Evolutionary conservation across 2,329 filamentous ascomycete species (phyloP), one percentile per base, ranked within the genome.

Genomic region (Fusarium pininemorale): DNA sequence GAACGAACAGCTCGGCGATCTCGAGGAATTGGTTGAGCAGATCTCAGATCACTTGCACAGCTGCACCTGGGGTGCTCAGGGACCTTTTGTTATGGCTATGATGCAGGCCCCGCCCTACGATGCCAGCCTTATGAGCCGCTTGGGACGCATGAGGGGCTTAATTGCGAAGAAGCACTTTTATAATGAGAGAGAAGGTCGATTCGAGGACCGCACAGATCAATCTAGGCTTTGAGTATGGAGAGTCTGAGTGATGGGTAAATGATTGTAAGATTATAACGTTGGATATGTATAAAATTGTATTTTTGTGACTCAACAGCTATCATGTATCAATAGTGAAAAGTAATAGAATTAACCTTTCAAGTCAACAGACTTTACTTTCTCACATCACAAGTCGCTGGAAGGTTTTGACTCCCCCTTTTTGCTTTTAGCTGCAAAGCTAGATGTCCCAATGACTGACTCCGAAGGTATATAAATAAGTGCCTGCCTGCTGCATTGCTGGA

Each of bases 31-130:
- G 14, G 68, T 84, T 20, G 54, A 58, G 12, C 74, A 69, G 50
- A 82, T 84, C n/a, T 75, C 78, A 3, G 70, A 80, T 7, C 77
- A 84, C 30, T 39, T 83, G 28, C 79, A 83, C 13, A 78, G 75
- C 3, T 84, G 82, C 50, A 75, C 80, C 1, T 81, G 80, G 79
- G 83, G 83, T 20, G 78, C 78, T 0, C 83, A 83, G 66, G 83
- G 83, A 1, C 78, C 78, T 4, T 82, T 84, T 66, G 83, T 83
- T 26, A 82, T 80, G 80, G 82, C 81, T 48, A 80, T 84, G 77
- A 81, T 82, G 77, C 80, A 83, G 38, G 72, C 77, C 22, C 78
- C 81, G 16, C 81, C 81, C 4, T 84, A 82, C 42, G 81, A 83
- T 66, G 77, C 72, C 24, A 32, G 66, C 37, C 22, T 70, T 77